Evolutionary conservation across 768 basidiomycete genomes (phyloP), one percentile per base, ranked within the genome.

Genomic region (Russula abietina): DNA sequence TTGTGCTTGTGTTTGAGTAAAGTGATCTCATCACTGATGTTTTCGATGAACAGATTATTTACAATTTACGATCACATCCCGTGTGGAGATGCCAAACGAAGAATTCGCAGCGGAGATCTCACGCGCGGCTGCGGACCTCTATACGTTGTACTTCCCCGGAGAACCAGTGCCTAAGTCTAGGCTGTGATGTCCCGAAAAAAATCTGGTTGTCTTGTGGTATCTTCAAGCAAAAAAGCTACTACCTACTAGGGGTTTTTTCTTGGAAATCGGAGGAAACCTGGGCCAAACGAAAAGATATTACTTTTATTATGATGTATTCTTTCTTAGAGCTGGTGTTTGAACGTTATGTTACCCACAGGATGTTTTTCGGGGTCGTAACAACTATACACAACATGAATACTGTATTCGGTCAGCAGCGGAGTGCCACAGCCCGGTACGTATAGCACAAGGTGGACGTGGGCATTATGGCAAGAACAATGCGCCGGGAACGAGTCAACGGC

Each of bases 31-130:
- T 16, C 14, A 26, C 33, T 36, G 9, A 53, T n/a, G n/a, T 14
- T 17, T 16, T 16, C 19, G 11, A 46, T 38, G 33, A 28, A n/a
- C 57, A 91, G 89, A 93, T 73, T 84, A 81, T 65, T 76, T 98
- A 46, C 88, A 91, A 69, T 97, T 86, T 73, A 93, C 91, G 30
- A 78, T 96, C 70, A 96, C 93, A 7, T 94, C 92, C 7, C 81
- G 90, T 60, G 89, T 78, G 68, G 89, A 87, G 74, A 89, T 88
- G 88, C 91, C 84, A 39, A 91, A 93, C 70, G 78, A 78, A 14
- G 75, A 81, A 70, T 92, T 97, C 68, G 79, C 83, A 49, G 72
- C 83, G 59, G 91, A 92, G 70, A 84, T 97, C 59, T 71, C 69
- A 65, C 77, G 72, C 39, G 85, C 87, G 0, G 80, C 84, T 0